A percentile compares a stretch with the other conserved stretches of the same genome.
phyloP scores from a whole-genome alignment of 768 basidiomycete species.

The Kondoa subrosea region DNA sequence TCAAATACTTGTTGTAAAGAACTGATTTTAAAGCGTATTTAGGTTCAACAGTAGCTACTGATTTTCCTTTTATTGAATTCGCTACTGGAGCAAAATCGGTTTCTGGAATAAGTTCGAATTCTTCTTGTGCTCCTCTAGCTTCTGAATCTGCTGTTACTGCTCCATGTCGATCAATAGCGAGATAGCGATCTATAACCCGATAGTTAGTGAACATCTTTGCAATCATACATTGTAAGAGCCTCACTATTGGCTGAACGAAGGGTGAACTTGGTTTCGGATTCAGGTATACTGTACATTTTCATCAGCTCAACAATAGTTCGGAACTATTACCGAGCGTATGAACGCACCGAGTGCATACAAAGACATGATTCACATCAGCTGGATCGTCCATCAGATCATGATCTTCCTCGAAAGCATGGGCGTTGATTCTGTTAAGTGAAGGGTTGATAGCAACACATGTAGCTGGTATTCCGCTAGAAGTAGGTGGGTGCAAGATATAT shows the following conservation, averaged over 20 bases:
- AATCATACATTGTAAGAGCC: neutral
- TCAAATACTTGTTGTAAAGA: conserved; percentile 71
- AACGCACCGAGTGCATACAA: neutral
- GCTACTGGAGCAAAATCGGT: neutral
- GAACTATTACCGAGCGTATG: neutral
- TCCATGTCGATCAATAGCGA: conserved; percentile 73
- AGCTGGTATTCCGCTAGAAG: neutral
- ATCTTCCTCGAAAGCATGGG: neutral
- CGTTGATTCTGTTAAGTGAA: neutral
- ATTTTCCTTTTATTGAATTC: conserved; percentile 6
- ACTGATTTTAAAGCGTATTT: conserved; percentile 52
- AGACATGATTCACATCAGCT: conserved; percentile 5
- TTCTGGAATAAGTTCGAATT: conserved; percentile 71
- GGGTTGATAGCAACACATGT: neutral
- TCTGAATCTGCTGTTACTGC: conserved; percentile 69
- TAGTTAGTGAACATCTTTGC: conserved; percentile 61
- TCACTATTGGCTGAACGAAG: neutral
- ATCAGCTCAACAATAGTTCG: neutral
- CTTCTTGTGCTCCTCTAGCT: conserved; percentile 80
- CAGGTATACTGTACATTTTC: neutral
- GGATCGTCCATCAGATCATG: neutral
- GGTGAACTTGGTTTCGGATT: neutral
- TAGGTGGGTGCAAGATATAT: neutral
- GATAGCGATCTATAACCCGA: conserved; percentile 60
- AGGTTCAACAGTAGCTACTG: conserved; percentile 37